phyloP scores from a whole-genome alignment of 768 basidiomycete genomes.

The Boletus bicolor region DNA sequence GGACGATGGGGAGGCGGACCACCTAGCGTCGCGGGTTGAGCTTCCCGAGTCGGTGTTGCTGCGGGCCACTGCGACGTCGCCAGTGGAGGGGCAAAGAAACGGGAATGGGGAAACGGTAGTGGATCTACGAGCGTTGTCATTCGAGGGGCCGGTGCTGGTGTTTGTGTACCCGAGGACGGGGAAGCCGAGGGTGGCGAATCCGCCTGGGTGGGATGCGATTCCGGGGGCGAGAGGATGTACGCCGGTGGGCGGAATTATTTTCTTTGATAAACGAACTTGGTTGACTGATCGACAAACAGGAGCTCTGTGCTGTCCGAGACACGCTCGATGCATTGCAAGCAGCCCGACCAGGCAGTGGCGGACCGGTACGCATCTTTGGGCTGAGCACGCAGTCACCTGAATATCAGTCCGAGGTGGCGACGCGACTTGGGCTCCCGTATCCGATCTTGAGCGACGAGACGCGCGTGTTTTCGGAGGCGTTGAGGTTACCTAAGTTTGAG shows the following conservation, averaged over 20 bases:
- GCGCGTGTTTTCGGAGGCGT: constrained; percentile 4
- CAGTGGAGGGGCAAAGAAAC: background rate
- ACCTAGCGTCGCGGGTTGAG: background rate
- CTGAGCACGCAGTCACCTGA: constrained; percentile 19
- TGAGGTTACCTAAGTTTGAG: constrained; percentile 23
- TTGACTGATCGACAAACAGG: constrained; percentile 5
- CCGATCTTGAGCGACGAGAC: constrained; percentile 21
- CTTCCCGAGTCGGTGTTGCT: constrained; percentile 9
- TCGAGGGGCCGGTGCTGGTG: constrained; percentile 18
- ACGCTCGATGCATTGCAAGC: constrained; percentile 3
- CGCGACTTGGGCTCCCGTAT: constrained; percentile 14
- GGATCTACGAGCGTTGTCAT: constrained; percentile 14
- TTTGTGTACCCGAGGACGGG: constrained; percentile 26
- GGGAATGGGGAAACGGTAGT: background rate
- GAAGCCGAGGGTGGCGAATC: constrained; percentile 10
- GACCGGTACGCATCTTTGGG: constrained; percentile 9
- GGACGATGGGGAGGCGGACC: constrained; percentile 17
- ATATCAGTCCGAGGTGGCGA: constrained; percentile 21
- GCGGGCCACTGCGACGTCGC: background rate
- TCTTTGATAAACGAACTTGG: background rate
- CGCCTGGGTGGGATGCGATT: constrained; percentile 22
- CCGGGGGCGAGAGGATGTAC: constrained; percentile 25
- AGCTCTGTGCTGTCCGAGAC: constrained; percentile 19
- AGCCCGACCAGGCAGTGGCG: background rate
- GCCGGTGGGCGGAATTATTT: constrained; percentile 9